Base-by-base conservation (phyloP, 139 green algal species). In the Haematococcus lacustris region DNA sequence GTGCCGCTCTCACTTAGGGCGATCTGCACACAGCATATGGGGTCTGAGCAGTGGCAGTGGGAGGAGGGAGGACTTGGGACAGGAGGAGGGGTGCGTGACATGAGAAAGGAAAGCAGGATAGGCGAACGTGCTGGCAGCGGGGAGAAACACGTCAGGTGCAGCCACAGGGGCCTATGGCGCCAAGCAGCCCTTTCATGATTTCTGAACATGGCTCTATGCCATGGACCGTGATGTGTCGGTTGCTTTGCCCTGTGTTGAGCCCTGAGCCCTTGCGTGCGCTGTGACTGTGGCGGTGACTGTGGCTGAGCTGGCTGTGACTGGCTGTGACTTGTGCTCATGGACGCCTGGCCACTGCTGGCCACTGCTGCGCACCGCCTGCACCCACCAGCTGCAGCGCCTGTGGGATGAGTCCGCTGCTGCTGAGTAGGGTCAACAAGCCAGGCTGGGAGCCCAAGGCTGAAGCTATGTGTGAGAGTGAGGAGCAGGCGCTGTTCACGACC, bases 401-500 rank as follows among this genome's bases (percentile, higher is more conserved):
- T 28, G 68, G 66, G 26, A 98, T 84, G 28, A 98, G 82, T 9
- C 86, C 88, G 30, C 85, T 63, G 2, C 73, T 43, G 43, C 85
- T 93, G 38, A 97, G 83, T 67, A 80, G 66, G 70, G 88, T 79
- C 67, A 97, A 74, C 73, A 96, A 73, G 38, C 73, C 33, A 1
- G 83, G 77, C 2, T 76, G 73, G 50, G 64, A 66, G 2, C 86
- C 66, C 7, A 87, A 90, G 0, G 86, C 81, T 43, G 92, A 84
- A 0, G 91, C 88, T 5, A 98, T 91, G 72, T 90, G 85, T 0
- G 83, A 85, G 51, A 98, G 82, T n/a, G 91, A 91, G 25, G 88
- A 64, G 83, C 89, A 96, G 0, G 92, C 92, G 69, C 84, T 85
- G 73, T 98, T 91, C 43, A 97, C 94, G 2, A 98, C 80, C 76